Conservation (phyloP, 2,329 filamentous ascomycete genomes). For the Leptographium lundbergii region DNA sequence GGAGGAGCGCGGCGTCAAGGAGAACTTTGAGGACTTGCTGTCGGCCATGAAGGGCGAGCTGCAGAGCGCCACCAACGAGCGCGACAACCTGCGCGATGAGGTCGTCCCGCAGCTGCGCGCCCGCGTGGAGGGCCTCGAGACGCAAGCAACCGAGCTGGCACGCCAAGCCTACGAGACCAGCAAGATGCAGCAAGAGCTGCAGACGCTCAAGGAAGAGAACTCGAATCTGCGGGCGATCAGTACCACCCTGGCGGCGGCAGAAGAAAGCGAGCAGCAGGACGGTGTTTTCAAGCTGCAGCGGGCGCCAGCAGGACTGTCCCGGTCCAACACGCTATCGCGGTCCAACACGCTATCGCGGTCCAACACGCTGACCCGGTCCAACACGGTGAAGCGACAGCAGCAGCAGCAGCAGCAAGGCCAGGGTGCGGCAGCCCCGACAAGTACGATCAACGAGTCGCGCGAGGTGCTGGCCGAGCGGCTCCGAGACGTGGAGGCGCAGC, state of each 20-base stretch:
- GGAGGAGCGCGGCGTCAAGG: slow-evolving; percentile 78
- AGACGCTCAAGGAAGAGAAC: slow-evolving; percentile 42
- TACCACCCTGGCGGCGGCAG: not conserved
- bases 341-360: slow-evolving; percentile 26
- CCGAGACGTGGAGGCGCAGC: slow-evolving; percentile 86
- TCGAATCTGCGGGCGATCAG: slow-evolving; percentile 30
- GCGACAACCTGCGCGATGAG: slow-evolving; percentile 84
- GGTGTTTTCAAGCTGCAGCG: not conserved
- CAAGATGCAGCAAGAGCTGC: slow-evolving; percentile 78
- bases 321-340: slow-evolving; percentile 11
- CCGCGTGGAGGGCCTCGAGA: slow-evolving; percentile 65
- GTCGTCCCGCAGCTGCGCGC: slow-evolving; percentile 68
- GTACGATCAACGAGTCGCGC: slow-evolving; percentile 37
- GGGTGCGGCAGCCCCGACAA: not conserved
- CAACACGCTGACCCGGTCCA: slow-evolving; percentile 33
- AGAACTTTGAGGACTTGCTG: slow-evolving; percentile 87
- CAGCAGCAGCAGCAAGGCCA: slow-evolving; percentile 6
- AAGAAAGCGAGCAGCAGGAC: not conserved
- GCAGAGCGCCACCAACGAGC: slow-evolving; percentile 70
- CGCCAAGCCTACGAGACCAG: slow-evolving; percentile 67
- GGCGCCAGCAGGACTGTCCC: slow-evolving; percentile 10
- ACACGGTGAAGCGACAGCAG: slow-evolving; percentile 32
- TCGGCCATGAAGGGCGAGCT: slow-evolving; percentile 74
- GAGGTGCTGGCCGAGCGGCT: slow-evolving; percentile 66
- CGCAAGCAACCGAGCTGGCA: slow-evolving; percentile 58